phyloP scores from a whole-genome alignment of 2,329 filamentous ascomycete genomes.

The Tolypocladium pustulatum region DNA sequence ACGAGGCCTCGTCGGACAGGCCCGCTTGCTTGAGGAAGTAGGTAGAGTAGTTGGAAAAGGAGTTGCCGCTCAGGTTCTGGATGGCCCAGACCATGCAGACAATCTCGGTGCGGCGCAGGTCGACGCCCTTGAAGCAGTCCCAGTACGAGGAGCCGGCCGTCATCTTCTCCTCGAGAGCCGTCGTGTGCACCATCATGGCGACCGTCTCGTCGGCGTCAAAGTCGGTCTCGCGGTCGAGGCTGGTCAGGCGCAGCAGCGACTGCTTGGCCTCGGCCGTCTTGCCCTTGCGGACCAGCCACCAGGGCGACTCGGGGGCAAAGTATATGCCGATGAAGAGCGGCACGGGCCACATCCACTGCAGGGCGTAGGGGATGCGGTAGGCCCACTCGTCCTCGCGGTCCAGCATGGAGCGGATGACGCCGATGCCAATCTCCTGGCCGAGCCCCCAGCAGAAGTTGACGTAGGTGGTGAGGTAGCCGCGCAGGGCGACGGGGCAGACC shows the following conservation, averaged over 20 bases:
- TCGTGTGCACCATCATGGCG: conserved; percentile 88
- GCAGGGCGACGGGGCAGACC: conserved; percentile 61
- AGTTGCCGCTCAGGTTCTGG: conserved; percentile 53
- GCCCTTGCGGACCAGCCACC: conserved; percentile 65
- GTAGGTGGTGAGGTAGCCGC: conserved; percentile 63
- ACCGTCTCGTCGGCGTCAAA: conserved; percentile 79
- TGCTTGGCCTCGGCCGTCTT: conserved; percentile 55
- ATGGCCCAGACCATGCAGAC: conserved; percentile 55
- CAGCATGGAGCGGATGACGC: conserved; percentile 61
- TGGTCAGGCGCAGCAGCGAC: conserved; percentile 55
- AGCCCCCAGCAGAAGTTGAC: conserved; percentile 71
- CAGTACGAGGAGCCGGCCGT: conserved; percentile 63
- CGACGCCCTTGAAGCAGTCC: conserved; percentile 75
- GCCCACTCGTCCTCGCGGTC: conserved; percentile 56
- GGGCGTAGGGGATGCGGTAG: conserved; percentile 58
- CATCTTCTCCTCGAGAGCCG: conserved; percentile 66
- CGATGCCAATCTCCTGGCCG: conserved; percentile 64
- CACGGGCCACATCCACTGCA: conserved; percentile 72
- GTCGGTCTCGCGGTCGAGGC: conserved; percentile 49
- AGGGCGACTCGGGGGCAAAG: conserved; percentile 61
- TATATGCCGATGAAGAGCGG: conserved; percentile 55
- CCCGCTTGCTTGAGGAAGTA: conserved; percentile 53
- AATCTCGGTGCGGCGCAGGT: conserved; percentile 66
- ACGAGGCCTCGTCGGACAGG: conserved; percentile 38
- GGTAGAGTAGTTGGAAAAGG: conserved; percentile 55